Percentiles rank a stretch among this genome's conserved stretches.
phyloP scores from a whole-genome alignment of 495 filamentous ascomycete genomes.

The Penicillium coprophilum region DNA sequence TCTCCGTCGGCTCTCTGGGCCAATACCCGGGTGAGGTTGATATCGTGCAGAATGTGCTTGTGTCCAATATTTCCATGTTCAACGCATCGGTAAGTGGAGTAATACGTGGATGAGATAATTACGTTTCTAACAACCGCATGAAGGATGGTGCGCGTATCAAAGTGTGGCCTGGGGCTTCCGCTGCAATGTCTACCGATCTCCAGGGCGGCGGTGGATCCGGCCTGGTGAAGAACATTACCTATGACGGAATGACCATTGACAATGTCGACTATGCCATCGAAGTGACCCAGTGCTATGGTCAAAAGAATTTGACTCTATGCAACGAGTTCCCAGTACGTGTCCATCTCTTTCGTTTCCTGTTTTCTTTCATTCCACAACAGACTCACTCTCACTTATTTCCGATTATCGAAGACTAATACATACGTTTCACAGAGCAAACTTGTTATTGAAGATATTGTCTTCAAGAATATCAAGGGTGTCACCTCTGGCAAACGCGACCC shows the following conservation, averaged over 20 bases:
- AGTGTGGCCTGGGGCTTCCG: constrained; percentile 60
- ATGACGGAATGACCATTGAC: constrained; percentile 52
- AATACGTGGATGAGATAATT: not conserved
- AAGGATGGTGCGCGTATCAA: constrained; percentile 69
- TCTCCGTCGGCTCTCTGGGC: constrained; percentile 66
- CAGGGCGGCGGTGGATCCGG: constrained; percentile 62
- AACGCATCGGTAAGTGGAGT: constrained; percentile 53
- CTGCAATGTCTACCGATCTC: constrained; percentile 53
- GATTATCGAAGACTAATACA: not conserved
- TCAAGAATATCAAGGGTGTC: constrained; percentile 54
- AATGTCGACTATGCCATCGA: constrained; percentile 67
- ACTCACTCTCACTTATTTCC: not conserved
- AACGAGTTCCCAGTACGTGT: constrained; percentile 52
- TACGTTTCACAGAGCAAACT: constrained; percentile 43
- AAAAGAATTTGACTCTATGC: constrained; percentile 61
- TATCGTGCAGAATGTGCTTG: constrained; percentile 63
- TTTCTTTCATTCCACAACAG: not conserved
- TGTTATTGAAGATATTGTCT: constrained; percentile 56
- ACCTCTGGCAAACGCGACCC: constrained; percentile 54
- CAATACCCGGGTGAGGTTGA: constrained; percentile 64
- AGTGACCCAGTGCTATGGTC: constrained; percentile 66
- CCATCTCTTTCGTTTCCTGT: not conserved
- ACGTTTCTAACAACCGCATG: not conserved
- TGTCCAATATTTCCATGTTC: constrained; percentile 66
- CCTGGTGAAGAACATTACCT: constrained; percentile 56